These are phyloP conservation scores for Cystoderma amianthinum DNA, from an alignment of 768 basidiomycete genomes.

Conservation along the genomic window DNA sequence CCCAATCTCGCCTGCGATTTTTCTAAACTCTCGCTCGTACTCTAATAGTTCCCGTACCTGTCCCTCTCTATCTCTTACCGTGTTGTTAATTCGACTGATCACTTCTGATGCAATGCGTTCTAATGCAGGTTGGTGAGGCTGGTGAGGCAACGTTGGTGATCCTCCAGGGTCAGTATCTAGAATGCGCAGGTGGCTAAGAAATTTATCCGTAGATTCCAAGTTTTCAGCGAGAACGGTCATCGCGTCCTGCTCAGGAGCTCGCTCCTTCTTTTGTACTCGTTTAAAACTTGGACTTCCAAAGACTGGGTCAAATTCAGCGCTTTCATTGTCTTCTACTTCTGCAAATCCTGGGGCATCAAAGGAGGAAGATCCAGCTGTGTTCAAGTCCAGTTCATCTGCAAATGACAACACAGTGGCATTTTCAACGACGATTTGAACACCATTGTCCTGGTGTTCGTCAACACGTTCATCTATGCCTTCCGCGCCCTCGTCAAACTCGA, in stretches of 20 bases:
- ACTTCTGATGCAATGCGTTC: constrained; percentile 71
- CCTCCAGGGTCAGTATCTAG: constrained; percentile 50
- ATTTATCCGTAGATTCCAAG: constrained; percentile 71
- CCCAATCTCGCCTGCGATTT: constrained; percentile 71
- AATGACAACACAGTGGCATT: constrained; percentile 29
- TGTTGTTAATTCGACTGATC: constrained; percentile 72
- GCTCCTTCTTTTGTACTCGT: constrained; percentile 17
- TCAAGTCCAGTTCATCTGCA: constrained; percentile 31
- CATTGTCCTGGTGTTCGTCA: constrained; percentile 17
- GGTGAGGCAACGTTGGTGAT: constrained; percentile 20
- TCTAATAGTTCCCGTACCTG: constrained; percentile 76
- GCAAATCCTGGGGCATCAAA: constrained; percentile 18
- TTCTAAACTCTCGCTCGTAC: constrained; percentile 73
- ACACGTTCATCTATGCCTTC: constrained; percentile 64
- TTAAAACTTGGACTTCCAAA: constrained; percentile 31
- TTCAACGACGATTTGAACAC: constrained; percentile 20
- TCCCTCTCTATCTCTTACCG: constrained; percentile 68
- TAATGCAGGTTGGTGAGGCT: constrained; percentile 40
- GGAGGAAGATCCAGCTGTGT: constrained; percentile 20
- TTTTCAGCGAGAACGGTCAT: constrained; percentile 70
- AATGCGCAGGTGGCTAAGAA: constrained; percentile 63
- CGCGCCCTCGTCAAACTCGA: constrained; percentile 84
- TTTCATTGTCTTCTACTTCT: constrained; percentile 19
- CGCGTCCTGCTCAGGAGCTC: constrained; percentile 45
- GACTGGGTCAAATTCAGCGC: constrained; percentile 35